phyloP scores from a whole-genome alignment of 2,329 filamentous ascomycete genomes.

The Aspergillus pseudoterreus region DNA sequence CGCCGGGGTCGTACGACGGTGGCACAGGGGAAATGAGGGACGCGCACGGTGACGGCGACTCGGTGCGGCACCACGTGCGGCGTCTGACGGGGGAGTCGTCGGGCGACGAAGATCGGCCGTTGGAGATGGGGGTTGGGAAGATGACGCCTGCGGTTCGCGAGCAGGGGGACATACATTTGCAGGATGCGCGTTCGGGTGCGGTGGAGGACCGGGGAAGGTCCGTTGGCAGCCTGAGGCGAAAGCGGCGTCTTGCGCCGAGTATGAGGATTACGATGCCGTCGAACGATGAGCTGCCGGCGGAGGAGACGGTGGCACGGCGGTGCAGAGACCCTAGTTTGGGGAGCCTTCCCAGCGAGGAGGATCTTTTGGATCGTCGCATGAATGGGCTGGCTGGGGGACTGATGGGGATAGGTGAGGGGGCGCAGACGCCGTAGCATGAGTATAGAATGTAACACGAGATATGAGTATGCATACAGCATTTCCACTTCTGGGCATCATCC shows the following conservation, averaged over 20 bases:
- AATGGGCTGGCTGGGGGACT: conserved; percentile 51
- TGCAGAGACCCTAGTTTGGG: conserved; percentile 44
- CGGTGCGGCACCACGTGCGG: conserved; percentile 44
- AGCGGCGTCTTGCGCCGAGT: conserved; percentile 14
- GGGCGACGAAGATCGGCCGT: conserved; percentile 72
- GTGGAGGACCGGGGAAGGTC: conserved; percentile 6
- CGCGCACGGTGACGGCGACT: conserved; percentile 7
- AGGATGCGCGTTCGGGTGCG: too few species aligned
- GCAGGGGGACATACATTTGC: too few species aligned
- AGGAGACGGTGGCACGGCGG: not conserved
- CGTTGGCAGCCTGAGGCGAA: conserved; percentile 7
- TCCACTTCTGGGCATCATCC: too few species aligned
- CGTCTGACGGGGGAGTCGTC: conserved; percentile 56
- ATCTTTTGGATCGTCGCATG: conserved; percentile 55
- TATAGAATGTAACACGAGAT: not conserved
- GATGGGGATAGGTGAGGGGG: conserved; percentile 43
- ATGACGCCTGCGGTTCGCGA: conserved; percentile 11
- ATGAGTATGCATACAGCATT: not conserved
- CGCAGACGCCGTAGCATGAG: conserved; percentile 22
- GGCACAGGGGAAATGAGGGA: not conserved
- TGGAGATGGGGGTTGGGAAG: conserved; percentile 71
- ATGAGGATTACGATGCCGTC: conserved; percentile 14
- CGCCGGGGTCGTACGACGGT: conserved; percentile 6
- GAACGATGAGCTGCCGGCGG: conserved; percentile 19
- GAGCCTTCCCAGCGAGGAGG: conserved; percentile 55